phyloP scores from a whole-genome alignment of 441 rosid genomes.

The Erodium trifolium region DNA sequence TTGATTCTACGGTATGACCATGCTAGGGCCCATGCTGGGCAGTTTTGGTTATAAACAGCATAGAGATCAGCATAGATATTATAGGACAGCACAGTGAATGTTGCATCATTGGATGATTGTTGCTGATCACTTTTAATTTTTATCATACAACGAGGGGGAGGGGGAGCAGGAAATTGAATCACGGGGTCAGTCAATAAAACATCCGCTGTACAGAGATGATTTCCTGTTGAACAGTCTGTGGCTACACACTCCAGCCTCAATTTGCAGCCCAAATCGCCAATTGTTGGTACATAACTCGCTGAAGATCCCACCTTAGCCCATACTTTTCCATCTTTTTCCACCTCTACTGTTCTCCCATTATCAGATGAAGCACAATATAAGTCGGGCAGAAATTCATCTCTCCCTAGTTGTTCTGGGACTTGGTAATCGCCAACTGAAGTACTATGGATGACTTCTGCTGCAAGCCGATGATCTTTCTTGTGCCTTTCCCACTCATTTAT shows the following conservation, averaged over 20 bases:
- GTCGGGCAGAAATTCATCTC: constrained; percentile 23
- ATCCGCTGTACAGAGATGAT: constrained; percentile 19
- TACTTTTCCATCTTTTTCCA: constrained; percentile 25
- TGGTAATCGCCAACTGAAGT: constrained; percentile 22
- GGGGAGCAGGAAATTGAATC: constrained; percentile 35
- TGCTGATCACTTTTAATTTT: constrained; percentile 23
- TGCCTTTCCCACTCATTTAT: constrained; percentile 39
- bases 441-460: constrained; percentile 6
- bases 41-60: constrained; percentile 29
- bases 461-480: constrained; percentile 22
- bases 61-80: constrained; percentile 38
- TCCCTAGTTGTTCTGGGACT: constrained; percentile 11
- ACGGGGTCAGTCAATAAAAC: constrained; percentile 34
- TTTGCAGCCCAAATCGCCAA: constrained; percentile 32
- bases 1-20: constrained; percentile 47
- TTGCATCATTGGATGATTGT: constrained; percentile 24
- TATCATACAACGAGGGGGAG: constrained; percentile 36
- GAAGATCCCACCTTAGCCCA: constrained; percentile 42
- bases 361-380: constrained; percentile 22
- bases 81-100: constrained; percentile 45
- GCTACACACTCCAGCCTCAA: constrained; percentile 43
- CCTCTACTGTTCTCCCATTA: constrained; percentile 21
- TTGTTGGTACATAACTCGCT: constrained; percentile 39
- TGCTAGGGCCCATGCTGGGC: constrained; percentile 46
- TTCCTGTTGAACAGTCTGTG: constrained; percentile 27